Conservation (phyloP, 129 eudicot species). For the Flaveria brownii region DNA sequence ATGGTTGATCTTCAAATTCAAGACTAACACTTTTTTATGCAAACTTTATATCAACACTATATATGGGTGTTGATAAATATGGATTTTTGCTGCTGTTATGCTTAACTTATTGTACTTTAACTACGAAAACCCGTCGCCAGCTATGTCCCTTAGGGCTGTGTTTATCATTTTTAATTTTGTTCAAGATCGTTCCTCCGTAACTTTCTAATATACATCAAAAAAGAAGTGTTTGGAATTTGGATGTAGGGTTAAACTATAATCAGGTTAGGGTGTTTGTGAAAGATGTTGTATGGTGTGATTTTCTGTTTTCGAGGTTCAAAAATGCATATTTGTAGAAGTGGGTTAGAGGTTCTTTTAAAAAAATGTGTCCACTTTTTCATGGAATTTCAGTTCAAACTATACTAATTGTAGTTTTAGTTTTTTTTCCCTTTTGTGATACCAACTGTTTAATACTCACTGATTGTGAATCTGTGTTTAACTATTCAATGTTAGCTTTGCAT, state of each 20-base stretch:
- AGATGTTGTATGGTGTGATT: background rate
- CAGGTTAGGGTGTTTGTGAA: background rate
- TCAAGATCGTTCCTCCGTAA: background rate
- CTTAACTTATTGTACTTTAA: background rate
- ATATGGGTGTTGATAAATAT: background rate
- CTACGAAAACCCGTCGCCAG: background rate
- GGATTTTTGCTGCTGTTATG: background rate
- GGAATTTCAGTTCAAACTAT: background rate
- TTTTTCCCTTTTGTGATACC: too few species aligned
- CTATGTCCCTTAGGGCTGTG: background rate
- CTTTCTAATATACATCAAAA: background rate
- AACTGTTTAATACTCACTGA: too few species aligned
- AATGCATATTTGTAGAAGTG: background rate
- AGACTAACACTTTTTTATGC: slow-evolving; percentile 13
- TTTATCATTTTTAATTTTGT: background rate
- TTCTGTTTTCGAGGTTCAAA: background rate
- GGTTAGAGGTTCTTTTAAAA: background rate
- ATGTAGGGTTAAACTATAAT: background rate
- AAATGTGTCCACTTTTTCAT: background rate
- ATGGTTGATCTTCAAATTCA: too few species aligned
- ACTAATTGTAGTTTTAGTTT: background rate
- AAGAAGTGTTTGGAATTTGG: too few species aligned
- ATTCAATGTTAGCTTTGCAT: too few species aligned
- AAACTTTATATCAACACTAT: background rate
- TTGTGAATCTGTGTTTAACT: too few species aligned